A percentile compares a stretch with the other conserved stretches of the same genome.
Conservation (phyloP, 352 stramenopile genomes). For the Globisporangium orthogonon region DNA sequence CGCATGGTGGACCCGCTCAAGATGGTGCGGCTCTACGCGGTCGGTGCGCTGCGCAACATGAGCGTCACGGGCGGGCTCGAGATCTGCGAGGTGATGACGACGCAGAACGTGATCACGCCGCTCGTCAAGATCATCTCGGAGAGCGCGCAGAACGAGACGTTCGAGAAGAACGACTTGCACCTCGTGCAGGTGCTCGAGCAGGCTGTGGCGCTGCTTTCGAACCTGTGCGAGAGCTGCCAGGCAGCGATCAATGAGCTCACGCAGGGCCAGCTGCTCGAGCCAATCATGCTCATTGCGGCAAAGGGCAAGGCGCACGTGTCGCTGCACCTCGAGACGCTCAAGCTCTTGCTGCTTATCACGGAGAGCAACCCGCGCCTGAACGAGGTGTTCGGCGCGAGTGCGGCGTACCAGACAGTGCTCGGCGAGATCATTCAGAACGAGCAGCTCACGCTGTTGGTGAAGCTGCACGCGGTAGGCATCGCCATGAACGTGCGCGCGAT, state of each 20-base stretch:
- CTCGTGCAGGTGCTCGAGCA: conserved; percentile 77
- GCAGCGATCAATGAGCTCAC: conserved; percentile 78
- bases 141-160: conserved; percentile 37
- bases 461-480: conserved; percentile 63
- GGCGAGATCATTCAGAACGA: conserved; percentile 56
- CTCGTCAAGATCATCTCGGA: conserved; percentile 68
- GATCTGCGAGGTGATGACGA: conserved; percentile 76
- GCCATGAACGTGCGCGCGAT: conserved; percentile 75
- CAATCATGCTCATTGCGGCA: conserved; percentile 68
- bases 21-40: conserved; percentile 78
- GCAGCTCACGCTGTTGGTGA: conserved; percentile 35
- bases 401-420: conserved; percentile 62
- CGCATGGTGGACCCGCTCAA: conserved; percentile 78
- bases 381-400: conserved; percentile 50
- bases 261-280: conserved; percentile 58
- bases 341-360: conserved; percentile 74
- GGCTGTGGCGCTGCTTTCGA: conserved; percentile 65
- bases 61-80: conserved; percentile 81
- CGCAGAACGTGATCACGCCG: conserved; percentile 69
- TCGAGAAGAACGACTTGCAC: conserved; percentile 58
- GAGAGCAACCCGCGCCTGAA: conserved; percentile 78
- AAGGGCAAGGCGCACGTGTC: conserved; percentile 36
- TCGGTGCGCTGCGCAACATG: conserved; percentile 82
- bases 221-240: conserved; percentile 81
- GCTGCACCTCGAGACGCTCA: conserved; percentile 76